These are phyloP conservation scores for Epichloe festucae DNA, from an alignment of 2,329 filamentous ascomycete genomes.

Conservation along the genomic window DNA sequence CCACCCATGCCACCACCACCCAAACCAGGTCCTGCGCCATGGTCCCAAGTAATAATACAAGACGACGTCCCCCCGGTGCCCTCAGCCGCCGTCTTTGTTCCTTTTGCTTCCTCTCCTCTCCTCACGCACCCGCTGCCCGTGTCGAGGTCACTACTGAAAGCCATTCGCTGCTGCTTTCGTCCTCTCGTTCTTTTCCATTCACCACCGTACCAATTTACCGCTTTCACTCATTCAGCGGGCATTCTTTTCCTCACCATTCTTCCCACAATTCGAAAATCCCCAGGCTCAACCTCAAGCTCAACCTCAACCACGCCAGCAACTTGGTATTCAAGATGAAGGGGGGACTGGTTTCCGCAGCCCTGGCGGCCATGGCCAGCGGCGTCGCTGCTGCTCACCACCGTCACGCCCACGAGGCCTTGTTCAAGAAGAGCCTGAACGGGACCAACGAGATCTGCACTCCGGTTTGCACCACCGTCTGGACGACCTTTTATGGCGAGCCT, in stretches of 20 bases:
- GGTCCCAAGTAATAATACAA: conserved; percentile 21
- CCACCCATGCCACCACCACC: no score
- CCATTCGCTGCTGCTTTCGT: conserved; percentile 33
- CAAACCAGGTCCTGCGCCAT: not conserved
- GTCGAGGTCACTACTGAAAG: conserved; percentile 39
- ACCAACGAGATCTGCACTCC: conserved; percentile 36
- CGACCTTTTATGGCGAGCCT: conserved; percentile 41
- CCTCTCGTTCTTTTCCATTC: conserved; percentile 31
- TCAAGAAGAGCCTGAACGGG: conserved; percentile 35
- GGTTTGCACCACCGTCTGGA: conserved; percentile 62
- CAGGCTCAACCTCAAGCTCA: not conserved
- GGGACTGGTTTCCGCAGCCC: conserved; percentile 51
- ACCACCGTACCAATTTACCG: conserved; percentile 36
- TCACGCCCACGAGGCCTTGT: conserved; percentile 49
- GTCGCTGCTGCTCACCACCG: conserved; percentile 48
- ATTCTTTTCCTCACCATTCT: conserved; percentile 37
- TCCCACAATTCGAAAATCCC: conserved; percentile 7
- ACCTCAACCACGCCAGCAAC: conserved; percentile 7
- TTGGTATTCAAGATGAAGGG: conserved; percentile 56
- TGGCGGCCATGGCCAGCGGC: conserved; percentile 43
- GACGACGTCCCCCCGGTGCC: conserved; percentile 7
- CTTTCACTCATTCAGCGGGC: conserved; percentile 83
- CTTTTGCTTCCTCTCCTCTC: conserved; percentile 22
- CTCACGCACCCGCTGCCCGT: conserved; percentile 28
- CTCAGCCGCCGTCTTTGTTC: conserved; percentile 16